Conservation (phyloP, 352 stramenopile species). For the Pythium utonaiense region DNA sequence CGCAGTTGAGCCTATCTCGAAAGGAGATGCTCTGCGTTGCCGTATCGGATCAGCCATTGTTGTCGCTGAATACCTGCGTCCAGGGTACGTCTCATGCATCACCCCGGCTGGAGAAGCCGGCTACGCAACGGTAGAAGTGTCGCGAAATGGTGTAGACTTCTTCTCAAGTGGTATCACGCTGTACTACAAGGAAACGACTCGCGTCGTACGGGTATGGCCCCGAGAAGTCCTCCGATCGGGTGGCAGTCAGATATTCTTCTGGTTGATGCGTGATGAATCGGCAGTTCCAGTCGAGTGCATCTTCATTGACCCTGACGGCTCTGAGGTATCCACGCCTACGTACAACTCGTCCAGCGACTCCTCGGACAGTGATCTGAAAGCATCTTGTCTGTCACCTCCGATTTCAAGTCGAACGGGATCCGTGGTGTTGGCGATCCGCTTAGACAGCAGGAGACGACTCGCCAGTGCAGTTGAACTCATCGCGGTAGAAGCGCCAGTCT, state of each 20-base stretch:
- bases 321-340: not conserved
- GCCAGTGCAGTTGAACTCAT: not conserved
- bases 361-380: not conserved
- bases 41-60: constrained; percentile 2
- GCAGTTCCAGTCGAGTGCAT: constrained; percentile 6
- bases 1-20: not conserved
- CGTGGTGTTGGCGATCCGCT: not conserved
- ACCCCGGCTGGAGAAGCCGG: constrained; percentile 10
- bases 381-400: constrained; percentile 8
- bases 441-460: not conserved
- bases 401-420: not conserved
- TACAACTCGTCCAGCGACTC: not conserved
- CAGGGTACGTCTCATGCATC: constrained; percentile 1
- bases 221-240: constrained; percentile 2
- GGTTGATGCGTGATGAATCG: not conserved
- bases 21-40: not conserved
- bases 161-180: not conserved
- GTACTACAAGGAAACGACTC: constrained; percentile 14
- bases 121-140: constrained; percentile 16
- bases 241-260: constrained; percentile 10
- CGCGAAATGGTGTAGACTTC: constrained; percentile 19
- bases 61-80: not conserved
- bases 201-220: not conserved
- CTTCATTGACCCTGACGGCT: constrained; percentile 1
- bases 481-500: not conserved